phyloP scores from a whole-genome alignment of 352 stramenopile species.

The Pythium pyrilobum region DNA sequence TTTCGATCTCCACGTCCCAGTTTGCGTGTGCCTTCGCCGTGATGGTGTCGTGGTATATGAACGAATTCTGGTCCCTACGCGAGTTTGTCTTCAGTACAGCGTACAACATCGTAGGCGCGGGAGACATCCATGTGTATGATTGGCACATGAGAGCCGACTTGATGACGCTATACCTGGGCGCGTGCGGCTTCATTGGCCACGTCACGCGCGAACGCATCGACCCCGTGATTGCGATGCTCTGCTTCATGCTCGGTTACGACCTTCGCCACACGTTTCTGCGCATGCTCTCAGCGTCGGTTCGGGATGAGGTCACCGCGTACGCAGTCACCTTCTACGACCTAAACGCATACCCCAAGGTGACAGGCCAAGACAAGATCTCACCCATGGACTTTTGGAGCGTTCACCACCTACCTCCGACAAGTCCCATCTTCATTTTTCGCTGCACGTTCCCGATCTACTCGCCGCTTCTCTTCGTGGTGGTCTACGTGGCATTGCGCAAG shows the following conservation, averaged over 20 bases:
- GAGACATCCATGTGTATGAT: slow-evolving; percentile 1
- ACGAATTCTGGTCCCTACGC: slow-evolving; percentile 14
- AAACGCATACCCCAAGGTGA: background rate
- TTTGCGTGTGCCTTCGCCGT: background rate
- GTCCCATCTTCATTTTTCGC: background rate
- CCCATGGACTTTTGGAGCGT: slow-evolving; percentile 16
- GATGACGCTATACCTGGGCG: slow-evolving; percentile 23
- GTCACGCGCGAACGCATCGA: slow-evolving; percentile 20
- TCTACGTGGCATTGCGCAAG: slow-evolving; percentile 15
- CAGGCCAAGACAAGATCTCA: slow-evolving; percentile 18
- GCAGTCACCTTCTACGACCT: background rate
- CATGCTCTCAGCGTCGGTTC: background rate
- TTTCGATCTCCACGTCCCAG: slow-evolving; percentile 9
- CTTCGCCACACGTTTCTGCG: slow-evolving; percentile 5
- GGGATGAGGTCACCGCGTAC: background rate
- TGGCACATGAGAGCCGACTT: slow-evolving; percentile 14
- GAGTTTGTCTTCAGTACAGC: slow-evolving; percentile 9
- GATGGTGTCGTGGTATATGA: slow-evolving; percentile 15
- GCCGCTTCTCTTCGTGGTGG: slow-evolving; percentile 8
- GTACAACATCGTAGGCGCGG: background rate
- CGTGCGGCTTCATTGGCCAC: slow-evolving; percentile 14
- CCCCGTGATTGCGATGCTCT: slow-evolving; percentile 11
- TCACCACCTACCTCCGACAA: background rate
- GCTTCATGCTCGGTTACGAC: slow-evolving; percentile 17
- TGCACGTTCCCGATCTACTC: slow-evolving; percentile 5